These are phyloP conservation scores for Agastache rugosa DNA, from an alignment of 257 asterid species.

Conservation along the genomic window DNA sequence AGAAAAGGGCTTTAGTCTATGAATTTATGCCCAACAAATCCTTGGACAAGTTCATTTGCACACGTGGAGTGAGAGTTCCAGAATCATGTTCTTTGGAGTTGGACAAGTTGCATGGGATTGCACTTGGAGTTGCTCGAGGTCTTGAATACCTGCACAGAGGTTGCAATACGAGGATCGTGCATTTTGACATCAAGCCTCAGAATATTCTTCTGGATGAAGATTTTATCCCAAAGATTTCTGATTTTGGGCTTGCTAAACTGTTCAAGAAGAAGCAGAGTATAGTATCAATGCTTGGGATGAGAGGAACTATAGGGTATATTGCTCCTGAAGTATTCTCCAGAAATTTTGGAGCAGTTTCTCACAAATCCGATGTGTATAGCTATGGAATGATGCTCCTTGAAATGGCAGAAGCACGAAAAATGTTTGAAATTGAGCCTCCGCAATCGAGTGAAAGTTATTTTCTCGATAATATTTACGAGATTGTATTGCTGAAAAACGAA, in stretches of 20 bases:
- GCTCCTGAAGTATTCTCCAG: constrained; percentile 68
- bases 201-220: constrained; percentile 67
- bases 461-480: constrained; percentile 38
- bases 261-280: constrained; percentile 52
- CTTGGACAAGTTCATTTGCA: not conserved
- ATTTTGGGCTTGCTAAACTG: constrained; percentile 71
- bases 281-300: constrained; percentile 44
- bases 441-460: constrained; percentile 50
- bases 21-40: not conserved
- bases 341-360: constrained; percentile 58
- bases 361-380: constrained; percentile 71
- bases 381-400: constrained; percentile 74
- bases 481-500: constrained; percentile 31
- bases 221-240: constrained; percentile 66
- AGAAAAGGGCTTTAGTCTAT: not conserved
- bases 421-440: constrained; percentile 13
- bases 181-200: constrained; percentile 76
- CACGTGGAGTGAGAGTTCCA: no score
- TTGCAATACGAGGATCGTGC: constrained; percentile 66
- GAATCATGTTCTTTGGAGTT: constrained; percentile 39
- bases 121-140: constrained; percentile 66
- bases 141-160: constrained; percentile 70
- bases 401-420: constrained; percentile 52
- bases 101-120: constrained; percentile 49
- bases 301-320: constrained; percentile 68